Percentiles rank a stretch among this genome's conserved stretches.
These are phyloP conservation scores for Blastocystis sp. DNA, from an alignment of 352 stramenopile species.

Conservation along the genomic window DNA sequence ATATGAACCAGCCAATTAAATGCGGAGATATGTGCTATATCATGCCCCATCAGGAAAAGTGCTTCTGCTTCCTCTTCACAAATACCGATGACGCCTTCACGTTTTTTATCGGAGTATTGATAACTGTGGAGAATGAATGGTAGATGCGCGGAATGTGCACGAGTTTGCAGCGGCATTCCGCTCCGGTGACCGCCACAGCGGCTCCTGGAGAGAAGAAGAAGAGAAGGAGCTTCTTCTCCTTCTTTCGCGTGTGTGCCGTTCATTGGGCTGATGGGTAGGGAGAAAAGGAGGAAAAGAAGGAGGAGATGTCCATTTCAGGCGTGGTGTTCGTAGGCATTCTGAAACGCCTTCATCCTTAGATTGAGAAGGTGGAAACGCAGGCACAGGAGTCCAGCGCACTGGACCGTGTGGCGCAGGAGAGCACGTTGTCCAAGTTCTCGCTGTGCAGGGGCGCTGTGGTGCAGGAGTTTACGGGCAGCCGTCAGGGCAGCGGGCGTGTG, in stretches of 20 bases:
- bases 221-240: not conserved
- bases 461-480: not conserved
- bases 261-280: not conserved
- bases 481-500: not conserved
- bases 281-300: not conserved
- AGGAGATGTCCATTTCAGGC: not conserved
- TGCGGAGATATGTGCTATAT: slow-evolving; percentile 19
- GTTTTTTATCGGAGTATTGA: slow-evolving; percentile 20
- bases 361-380: not conserved
- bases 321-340: not conserved
- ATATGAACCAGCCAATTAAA: slow-evolving; percentile 21
- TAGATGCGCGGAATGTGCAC: slow-evolving; percentile 28
- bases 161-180: not conserved
- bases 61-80: slow-evolving; percentile 48
- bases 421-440: not conserved
- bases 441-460: not conserved
- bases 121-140: not conserved
- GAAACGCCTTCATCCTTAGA: not conserved
- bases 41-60: slow-evolving; percentile 32
- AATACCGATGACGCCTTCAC: slow-evolving; percentile 20
- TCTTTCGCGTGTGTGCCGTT: not conserved
- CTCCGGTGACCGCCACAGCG: not conserved
- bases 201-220: slow-evolving; percentile 7
- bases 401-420: not conserved
- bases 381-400: not conserved